Evolutionary conservation across 225 moss, liverwort and hornwort species (phyloP).

Genomic region (Anthoceros angustus): DNA sequence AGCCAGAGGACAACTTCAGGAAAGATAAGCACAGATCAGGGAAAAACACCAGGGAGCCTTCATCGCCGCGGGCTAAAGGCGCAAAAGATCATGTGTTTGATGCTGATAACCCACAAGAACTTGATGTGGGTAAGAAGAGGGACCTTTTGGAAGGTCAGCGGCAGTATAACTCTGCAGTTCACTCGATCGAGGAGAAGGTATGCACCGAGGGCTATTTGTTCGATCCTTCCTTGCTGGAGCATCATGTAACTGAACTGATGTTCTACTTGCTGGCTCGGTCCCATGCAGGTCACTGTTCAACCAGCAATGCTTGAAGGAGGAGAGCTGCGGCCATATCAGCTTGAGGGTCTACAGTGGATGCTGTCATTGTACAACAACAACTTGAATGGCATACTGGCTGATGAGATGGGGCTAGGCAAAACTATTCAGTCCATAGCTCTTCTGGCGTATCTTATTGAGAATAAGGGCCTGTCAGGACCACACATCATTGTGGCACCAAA

Average conservation of each 20-base stretch:
- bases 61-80: slow-evolving; percentile 11
- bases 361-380: slow-evolving; percentile 95
- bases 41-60: slow-evolving; percentile 30
- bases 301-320: slow-evolving; percentile 85
- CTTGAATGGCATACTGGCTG: slow-evolving; percentile 87
- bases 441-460: slow-evolving; percentile 77
- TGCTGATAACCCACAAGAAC: slow-evolving; percentile 13
- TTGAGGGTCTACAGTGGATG: slow-evolving; percentile 99
- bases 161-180: slow-evolving; percentile 94
- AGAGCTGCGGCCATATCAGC: slow-evolving; percentile 65
- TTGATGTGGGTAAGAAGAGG: slow-evolving; percentile 58
- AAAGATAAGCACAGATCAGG: slow-evolving; percentile 43
- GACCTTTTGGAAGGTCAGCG: slow-evolving; percentile 92
- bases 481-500: slow-evolving; percentile 95
- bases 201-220: background rate
- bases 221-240: background rate
- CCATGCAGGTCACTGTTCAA: slow-evolving; percentile 47
- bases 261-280: background rate
- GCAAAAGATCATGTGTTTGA: slow-evolving; percentile 9
- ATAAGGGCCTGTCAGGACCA: slow-evolving; percentile 80
- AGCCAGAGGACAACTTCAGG: slow-evolving; percentile 71
- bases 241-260: background rate
- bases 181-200: slow-evolving; percentile 95
- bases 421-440: slow-evolving; percentile 97
- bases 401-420: slow-evolving; percentile 97